Conservation (phyloP, 2,329 filamentous ascomycete species). For the Dendrostoma leiphaemia region DNA sequence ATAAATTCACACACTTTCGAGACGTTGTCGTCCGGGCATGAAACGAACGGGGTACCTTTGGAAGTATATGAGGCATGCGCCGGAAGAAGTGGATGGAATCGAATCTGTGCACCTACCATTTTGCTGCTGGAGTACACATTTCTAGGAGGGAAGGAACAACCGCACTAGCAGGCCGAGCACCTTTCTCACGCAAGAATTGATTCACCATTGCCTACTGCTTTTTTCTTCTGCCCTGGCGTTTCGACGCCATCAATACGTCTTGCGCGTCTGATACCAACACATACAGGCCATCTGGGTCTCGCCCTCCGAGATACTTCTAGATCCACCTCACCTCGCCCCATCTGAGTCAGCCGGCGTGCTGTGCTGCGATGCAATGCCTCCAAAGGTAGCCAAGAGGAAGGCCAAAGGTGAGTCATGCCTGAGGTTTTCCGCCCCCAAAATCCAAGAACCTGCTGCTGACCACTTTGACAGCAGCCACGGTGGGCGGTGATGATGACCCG, state of each 20-base stretch:
- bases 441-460: not conserved
- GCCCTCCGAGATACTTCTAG: too few species aligned
- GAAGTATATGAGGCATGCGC: too few species aligned
- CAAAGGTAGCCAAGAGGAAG: constrained; percentile 13
- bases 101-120: not conserved
- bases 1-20: too few species aligned
- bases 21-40: too few species aligned
- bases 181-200: not conserved
- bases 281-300: not conserved
- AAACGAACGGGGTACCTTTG: too few species aligned
- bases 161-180: not conserved
- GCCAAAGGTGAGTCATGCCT: constrained; percentile 1
- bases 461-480: not conserved
- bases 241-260: too few species aligned
- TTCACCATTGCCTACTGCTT: too few species aligned
- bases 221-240: not conserved
- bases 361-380: constrained; percentile 2
- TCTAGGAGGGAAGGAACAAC: not conserved
- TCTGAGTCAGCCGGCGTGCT: not conserved
- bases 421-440: not conserved
- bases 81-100: too few species aligned
- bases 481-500: not conserved
- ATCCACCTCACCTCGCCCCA: too few species aligned
- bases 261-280: not conserved
- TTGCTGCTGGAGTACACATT: not conserved